Percentiles rank a stretch among this genome's conserved stretches.
These are phyloP conservation scores for Mediolabrus comicus DNA, from an alignment of 108 stramenopile genomes.

Conservation along the genomic window DNA sequence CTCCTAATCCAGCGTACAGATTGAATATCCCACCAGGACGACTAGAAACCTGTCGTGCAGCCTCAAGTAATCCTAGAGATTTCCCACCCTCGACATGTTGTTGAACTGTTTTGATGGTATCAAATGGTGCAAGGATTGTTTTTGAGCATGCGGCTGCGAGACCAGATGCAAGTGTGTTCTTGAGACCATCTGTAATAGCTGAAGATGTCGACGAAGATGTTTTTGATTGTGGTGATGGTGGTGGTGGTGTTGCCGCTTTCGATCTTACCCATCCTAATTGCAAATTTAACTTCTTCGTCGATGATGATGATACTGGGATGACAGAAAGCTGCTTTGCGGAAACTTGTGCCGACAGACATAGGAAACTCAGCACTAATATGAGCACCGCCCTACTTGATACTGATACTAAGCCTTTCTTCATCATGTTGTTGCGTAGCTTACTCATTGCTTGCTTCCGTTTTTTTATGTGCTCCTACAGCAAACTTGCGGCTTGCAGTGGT, in stretches of 20 bases:
- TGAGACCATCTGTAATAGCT: slow-evolving; percentile 73
- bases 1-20: slow-evolving; percentile 85
- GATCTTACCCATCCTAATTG: not conserved
- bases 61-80: slow-evolving; percentile 60
- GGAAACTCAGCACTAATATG: not conserved
- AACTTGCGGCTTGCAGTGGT: too few relatives aligned
- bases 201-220: slow-evolving; percentile 7
- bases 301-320: not conserved
- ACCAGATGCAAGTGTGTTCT: slow-evolving; percentile 85
- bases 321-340: not conserved
- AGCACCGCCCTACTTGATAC: not conserved
- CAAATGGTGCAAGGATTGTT: slow-evolving; percentile 87
- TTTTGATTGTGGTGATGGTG: slow-evolving; percentile 1
- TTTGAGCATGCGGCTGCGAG: slow-evolving; percentile 88
- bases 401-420: not conserved
- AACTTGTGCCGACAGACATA: not conserved
- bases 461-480: too few relatives aligned
- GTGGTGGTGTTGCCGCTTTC: slow-evolving; percentile 2
- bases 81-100: slow-evolving; percentile 52
- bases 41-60: slow-evolving; percentile 50
- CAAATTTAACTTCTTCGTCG: not conserved
- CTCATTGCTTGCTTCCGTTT: too few relatives aligned
- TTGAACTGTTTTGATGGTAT: slow-evolving; percentile 94
- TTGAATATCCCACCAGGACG: slow-evolving; percentile 76
- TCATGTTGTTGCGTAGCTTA: not conserved